Conservation (phyloP, 495 filamentous ascomycete species). For the Aspergillus bertholletiae region DNA sequence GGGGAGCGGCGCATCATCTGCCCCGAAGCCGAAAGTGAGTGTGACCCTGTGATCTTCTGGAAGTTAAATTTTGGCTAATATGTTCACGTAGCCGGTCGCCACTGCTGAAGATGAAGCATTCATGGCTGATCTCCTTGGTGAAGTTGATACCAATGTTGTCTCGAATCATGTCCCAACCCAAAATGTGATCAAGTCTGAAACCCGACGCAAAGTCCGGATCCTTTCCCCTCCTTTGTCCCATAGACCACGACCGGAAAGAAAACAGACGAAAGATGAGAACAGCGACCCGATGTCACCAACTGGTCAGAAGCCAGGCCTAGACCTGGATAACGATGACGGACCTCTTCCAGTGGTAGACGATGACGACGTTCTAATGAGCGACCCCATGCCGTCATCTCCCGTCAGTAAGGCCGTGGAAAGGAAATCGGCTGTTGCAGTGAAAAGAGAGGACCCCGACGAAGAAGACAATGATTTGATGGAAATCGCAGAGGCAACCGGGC, state of each 20-base stretch:
- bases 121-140: slow-evolving; percentile 76
- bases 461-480: slow-evolving; percentile 85
- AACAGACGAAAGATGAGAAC: slow-evolving; percentile 40
- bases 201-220: slow-evolving; percentile 72
- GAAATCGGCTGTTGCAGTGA: slow-evolving; percentile 56
- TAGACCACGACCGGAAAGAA: slow-evolving; percentile 39
- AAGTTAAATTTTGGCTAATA: slow-evolving; percentile 3
- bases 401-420: slow-evolving; percentile 75
- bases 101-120: slow-evolving; percentile 87
- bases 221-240: slow-evolving; percentile 69
- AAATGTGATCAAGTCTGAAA: slow-evolving; percentile 66
- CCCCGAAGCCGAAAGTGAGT: slow-evolving; percentile 76
- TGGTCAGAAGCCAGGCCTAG: slow-evolving; percentile 35
- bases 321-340: slow-evolving; percentile 52
- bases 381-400: slow-evolving; percentile 83
- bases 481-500: slow-evolving; percentile 67
- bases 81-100: slow-evolving; percentile 34
- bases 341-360: slow-evolving; percentile 42
- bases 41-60: not conserved
- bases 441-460: slow-evolving; percentile 63
- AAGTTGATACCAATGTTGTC: slow-evolving; percentile 82
- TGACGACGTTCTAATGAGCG: slow-evolving; percentile 80
- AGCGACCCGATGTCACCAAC: slow-evolving; percentile 27
- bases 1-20: slow-evolving; percentile 54
- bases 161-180: slow-evolving; percentile 50